Percentiles rank a stretch among this genome's conserved stretches.
Conservation (phyloP, 345 rosid species). For the Sonneratia alba region DNA sequence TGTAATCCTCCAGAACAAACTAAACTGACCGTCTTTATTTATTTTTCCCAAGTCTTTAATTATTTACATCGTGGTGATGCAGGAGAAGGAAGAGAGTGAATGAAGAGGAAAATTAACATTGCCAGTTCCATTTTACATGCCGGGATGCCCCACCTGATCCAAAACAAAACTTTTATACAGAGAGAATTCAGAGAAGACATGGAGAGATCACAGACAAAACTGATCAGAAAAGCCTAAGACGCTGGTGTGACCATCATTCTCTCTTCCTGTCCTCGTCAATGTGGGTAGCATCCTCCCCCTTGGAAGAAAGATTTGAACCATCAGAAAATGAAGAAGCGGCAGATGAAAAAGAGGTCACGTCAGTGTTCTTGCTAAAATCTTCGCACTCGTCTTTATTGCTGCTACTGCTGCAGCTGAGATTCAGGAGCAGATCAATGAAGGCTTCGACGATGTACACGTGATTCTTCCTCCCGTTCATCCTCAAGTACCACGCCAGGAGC, state of each 20-base stretch:
- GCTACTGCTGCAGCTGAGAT: slow-evolving; percentile 16
- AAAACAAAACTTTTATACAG: neutral
- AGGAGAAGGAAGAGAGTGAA: neutral
- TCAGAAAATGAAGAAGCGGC: slow-evolving; percentile 35
- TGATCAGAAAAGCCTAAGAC: too few species aligned
- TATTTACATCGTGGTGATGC: neutral
- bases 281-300: neutral
- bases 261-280: neutral
- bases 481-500: slow-evolving; percentile 69
- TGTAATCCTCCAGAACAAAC: too few species aligned
- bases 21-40: too few species aligned
- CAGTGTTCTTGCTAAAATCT: slow-evolving; percentile 2
- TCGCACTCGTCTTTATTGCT: neutral
- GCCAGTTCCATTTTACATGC: too few species aligned
- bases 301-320: slow-evolving; percentile 7
- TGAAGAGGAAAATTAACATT: neutral
- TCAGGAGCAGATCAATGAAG: slow-evolving; percentile 58
- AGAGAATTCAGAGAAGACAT: neutral
- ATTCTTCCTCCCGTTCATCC: slow-evolving; percentile 55
- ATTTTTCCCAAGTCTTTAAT: too few species aligned
- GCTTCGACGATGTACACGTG: slow-evolving; percentile 70
- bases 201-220: too few species aligned
- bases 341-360: slow-evolving; percentile 32
- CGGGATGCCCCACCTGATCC: too few species aligned
- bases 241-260: neutral